A percentile compares a stretch with the other conserved stretches of the same genome.
phyloP scores from a whole-genome alignment of 257 asterid species.

The Fraxinus quadrangulata region DNA sequence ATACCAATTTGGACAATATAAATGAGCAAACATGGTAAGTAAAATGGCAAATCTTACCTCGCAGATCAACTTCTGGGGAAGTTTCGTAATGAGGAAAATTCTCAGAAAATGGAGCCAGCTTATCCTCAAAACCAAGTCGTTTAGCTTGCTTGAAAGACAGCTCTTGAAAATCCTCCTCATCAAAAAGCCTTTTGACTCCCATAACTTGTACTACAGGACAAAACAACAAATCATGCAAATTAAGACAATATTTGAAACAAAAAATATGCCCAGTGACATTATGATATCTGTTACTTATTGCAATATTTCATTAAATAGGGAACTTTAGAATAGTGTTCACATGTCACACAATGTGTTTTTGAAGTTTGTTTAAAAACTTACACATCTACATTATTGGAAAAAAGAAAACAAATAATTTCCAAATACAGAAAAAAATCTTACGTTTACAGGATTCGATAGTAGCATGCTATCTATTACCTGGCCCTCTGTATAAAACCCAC shows the following conservation, averaged over 20 bases:
- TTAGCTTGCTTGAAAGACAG: conserved; percentile 39
- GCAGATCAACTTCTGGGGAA: conserved; percentile 1
- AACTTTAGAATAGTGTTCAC: not conserved
- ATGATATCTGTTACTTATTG: not conserved
- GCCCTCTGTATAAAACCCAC: not conserved
- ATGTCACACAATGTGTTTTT: not conserved
- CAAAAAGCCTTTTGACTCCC: conserved; percentile 41
- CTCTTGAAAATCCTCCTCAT: conserved; percentile 35
- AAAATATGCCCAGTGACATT: not conserved
- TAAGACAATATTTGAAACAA: not conserved
- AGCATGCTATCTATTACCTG: conserved; percentile 8
- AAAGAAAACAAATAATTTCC: not conserved
- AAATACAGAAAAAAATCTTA: not conserved
- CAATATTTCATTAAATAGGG: not conserved
- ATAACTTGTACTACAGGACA: conserved; percentile 26
- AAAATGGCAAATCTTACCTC: conserved; percentile 24
- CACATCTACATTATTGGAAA: not conserved
- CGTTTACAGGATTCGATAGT: not conserved
- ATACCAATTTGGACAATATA: not conserved
- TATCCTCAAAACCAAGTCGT: conserved; percentile 26
- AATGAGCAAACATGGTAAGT: not conserved
- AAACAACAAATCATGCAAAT: conserved; percentile 2
- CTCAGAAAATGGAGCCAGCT: conserved; percentile 17
- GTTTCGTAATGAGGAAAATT: conserved; percentile 21
- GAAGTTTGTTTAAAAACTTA: not conserved